These are phyloP conservation scores for Claviceps sp. DNA, from an alignment of 2,329 filamentous ascomycete genomes.

Conservation along the genomic window DNA sequence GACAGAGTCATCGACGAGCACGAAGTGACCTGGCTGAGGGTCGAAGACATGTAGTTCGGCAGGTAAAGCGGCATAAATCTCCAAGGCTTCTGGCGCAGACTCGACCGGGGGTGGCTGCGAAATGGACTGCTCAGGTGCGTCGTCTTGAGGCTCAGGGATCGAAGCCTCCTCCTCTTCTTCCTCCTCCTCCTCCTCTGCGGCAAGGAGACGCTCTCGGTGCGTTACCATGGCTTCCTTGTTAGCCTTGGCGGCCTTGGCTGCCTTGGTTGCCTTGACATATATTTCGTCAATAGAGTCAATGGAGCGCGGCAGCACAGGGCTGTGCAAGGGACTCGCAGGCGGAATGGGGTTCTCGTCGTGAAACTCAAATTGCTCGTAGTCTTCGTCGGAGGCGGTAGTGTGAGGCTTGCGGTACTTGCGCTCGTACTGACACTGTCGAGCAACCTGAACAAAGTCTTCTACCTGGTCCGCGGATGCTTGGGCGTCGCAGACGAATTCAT, in stretches of 20 bases:
- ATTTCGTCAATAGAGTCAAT: constrained; percentile 46
- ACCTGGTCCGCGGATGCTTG: constrained; percentile 58
- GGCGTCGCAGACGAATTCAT: constrained; percentile 88
- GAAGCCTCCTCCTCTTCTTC: constrained; percentile 10
- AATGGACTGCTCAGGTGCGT: neutral
- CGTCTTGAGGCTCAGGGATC: neutral
- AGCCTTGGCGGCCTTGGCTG: constrained; percentile 22
- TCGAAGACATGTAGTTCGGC: constrained; percentile 92
- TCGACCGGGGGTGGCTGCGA: constrained; percentile 3
- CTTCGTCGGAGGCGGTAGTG: constrained; percentile 65
- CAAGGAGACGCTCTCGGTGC: constrained; percentile 27
- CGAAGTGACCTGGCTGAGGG: constrained; percentile 73
- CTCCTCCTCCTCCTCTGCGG: constrained; percentile 9
- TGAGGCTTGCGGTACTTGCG: constrained; percentile 76
- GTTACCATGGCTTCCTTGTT: constrained; percentile 25
- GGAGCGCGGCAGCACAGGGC: constrained; percentile 39
- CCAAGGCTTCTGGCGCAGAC: constrained; percentile 48
- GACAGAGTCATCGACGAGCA: constrained; percentile 62
- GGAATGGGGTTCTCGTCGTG: constrained; percentile 49
- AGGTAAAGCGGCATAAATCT: constrained; percentile 59
- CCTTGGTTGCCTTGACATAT: constrained; percentile 34
- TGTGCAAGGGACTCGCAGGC: constrained; percentile 48
- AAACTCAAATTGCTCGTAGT: constrained; percentile 76
- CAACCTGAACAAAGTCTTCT: constrained; percentile 66
- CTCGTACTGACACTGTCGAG: constrained; percentile 94